These are phyloP conservation scores for Penicillium mononematosum DNA, from an alignment of 495 filamentous ascomycete genomes.

Conservation along the genomic window DNA sequence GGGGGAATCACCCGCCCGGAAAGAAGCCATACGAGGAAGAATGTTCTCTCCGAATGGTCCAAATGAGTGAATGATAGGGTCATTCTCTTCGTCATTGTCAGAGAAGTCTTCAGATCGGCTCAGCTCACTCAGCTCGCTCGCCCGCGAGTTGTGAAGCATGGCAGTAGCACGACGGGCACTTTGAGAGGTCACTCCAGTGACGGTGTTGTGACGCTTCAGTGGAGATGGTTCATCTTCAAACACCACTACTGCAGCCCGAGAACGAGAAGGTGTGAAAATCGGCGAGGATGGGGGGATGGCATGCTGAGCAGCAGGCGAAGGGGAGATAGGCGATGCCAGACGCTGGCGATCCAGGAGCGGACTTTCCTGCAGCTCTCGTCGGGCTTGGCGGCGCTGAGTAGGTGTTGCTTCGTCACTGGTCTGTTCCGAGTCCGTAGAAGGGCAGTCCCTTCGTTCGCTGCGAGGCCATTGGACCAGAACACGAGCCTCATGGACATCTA, in stretches of 20 bases:
- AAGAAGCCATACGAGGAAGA: conserved; percentile 71
- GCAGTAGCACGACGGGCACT: conserved; percentile 30
- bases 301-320: conserved; percentile 58
- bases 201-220: conserved; percentile 35
- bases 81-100: conserved; percentile 87
- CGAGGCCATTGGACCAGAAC: conserved; percentile 86
- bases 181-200: conserved; percentile 23
- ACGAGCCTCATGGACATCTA: conserved; percentile 90
- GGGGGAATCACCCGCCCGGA: conserved; percentile 60
- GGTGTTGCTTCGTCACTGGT: conserved; percentile 63
- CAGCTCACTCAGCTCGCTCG: conserved; percentile 61
- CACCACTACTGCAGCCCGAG: conserved; percentile 54
- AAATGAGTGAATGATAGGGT: conserved; percentile 86
- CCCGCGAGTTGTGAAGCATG: conserved; percentile 43
- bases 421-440: conserved; percentile 62
- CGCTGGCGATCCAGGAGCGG: conserved; percentile 63
- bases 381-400: conserved; percentile 31
- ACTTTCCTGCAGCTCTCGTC: conserved; percentile 51
- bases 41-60: conserved; percentile 84
- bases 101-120: conserved; percentile 61
- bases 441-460: conserved; percentile 57
- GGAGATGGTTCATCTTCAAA: conserved; percentile 59
- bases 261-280: conserved; percentile 40
- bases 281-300: conserved; percentile 45
- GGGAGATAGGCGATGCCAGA: conserved; percentile 69